Base-by-base conservation (phyloP, 306 rosid genomes). In the Glycine soja region DNA sequence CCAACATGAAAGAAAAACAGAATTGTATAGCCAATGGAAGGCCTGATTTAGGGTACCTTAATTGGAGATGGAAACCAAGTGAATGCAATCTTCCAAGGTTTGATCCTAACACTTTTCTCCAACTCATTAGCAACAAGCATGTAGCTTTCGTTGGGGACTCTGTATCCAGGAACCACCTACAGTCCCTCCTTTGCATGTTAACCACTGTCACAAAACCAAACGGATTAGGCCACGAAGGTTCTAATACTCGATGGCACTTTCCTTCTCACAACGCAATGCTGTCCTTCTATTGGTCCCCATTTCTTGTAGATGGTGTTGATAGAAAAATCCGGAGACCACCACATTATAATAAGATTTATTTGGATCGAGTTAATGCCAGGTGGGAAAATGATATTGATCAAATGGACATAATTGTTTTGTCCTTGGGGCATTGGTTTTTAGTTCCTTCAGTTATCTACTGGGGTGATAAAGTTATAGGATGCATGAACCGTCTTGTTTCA, bases 101-200 rank as follows among this genome's bases (percentile, higher is more conserved):
- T 77, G 89, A 93, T 34, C 97, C 97, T 19, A 54, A 30, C 42
- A 81, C 87, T 74, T 91, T 91, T 46, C 90, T 93, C 56, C 72
- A 76, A 56, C 83, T 91, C 45, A 34, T 88, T 14, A 78, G 56
- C 2, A 87, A 89, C 89, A 90, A 85, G 64, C 90, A 90, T 32
- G 8, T 93, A 48, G 92, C 97, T 10, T 91, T 93, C 86, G 90
- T 93, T 0, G 97, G 97, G 1, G 97, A 93, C 56, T 93, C 97
- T 75, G 45, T 93, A 63, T 90, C 94, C 19, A 93, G 93, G 67
- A 93, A 93, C 88, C 97, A 93, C 76, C 5, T 90, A 10, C 93
- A 91, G 75, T 93, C 97, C 3, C 94, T 93, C 62, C 87, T 93
- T 32, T 93, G 97, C 72, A 53, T 90, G 90, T 18, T 93, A 7